Percentiles rank a stretch among this genome's conserved stretches.
These are phyloP conservation scores for Elsinoe fawcettii DNA, from an alignment of 2,329 filamentous ascomycete species.

Conservation along the genomic window DNA sequence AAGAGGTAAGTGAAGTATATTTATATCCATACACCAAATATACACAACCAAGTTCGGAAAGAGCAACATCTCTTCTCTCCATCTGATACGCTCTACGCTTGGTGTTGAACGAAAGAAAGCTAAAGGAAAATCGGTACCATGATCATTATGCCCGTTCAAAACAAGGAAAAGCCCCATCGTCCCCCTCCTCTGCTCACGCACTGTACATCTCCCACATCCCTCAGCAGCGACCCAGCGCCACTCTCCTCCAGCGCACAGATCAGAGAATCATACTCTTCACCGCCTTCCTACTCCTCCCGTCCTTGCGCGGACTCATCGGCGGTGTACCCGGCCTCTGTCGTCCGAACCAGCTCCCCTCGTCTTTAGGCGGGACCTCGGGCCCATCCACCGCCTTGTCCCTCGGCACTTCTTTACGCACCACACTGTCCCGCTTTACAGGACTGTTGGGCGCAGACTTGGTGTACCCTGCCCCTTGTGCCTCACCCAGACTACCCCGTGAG, in stretches of 20 bases:
- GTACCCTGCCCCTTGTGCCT: conserved; percentile 24
- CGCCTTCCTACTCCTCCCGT: conserved; percentile 27
- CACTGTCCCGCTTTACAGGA: conserved; percentile 21
- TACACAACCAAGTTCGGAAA: neutral
- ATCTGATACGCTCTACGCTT: neutral
- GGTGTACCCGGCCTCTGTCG: conserved; percentile 25
- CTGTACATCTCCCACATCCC: neutral
- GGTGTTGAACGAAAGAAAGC: neutral
- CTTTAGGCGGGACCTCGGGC: conserved; percentile 18
- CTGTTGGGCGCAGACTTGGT: conserved; percentile 25
- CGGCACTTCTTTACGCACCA: conserved; percentile 15
- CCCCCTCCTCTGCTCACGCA: neutral
- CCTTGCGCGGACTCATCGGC: conserved; percentile 26
- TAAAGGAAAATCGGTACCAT: conserved; percentile 12
- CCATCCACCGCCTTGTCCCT: conserved; percentile 15
- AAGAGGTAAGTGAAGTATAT: neutral
- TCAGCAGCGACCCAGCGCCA: neutral
- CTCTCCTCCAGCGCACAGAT: neutral
- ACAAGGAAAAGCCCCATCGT: neutral
- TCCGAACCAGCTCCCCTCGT: conserved; percentile 14
- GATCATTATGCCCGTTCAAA: neutral
- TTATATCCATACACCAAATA: conserved; percentile 14
- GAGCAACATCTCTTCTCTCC: neutral
- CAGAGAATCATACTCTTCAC: conserved; percentile 35
- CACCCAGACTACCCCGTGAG: conserved; percentile 9